These are phyloP conservation scores for Ogataea corticis DNA, from an alignment of 805 yeast species.

Conservation along the genomic window DNA sequence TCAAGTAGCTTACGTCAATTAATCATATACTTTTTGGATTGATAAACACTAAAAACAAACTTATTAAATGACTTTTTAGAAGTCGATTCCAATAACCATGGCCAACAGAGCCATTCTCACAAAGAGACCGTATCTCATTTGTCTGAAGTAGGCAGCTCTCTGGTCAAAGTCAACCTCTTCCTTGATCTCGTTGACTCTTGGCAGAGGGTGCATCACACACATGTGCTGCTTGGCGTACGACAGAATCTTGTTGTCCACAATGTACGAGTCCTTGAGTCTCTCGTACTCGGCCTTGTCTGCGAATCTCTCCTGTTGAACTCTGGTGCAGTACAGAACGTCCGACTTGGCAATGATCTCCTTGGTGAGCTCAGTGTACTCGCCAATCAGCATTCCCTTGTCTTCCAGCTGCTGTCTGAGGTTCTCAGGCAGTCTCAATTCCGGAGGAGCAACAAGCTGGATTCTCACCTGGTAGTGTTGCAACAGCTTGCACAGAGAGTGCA, in stretches of 20 bases:
- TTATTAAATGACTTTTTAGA: conserved; percentile 44
- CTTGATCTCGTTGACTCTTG: conserved; percentile 93
- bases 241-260: conserved; percentile 89
- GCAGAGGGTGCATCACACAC: conserved; percentile 99
- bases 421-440: conserved; percentile 81
- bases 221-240: conserved; percentile 95
- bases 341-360: conserved; percentile 84
- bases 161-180: conserved; percentile 99
- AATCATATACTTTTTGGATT: too few species aligned
- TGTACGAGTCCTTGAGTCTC: conserved; percentile 85
- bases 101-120: conserved; percentile 99
- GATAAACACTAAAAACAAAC: background rate
- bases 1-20: too few species aligned
- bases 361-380: conserved; percentile 76
- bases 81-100: conserved; percentile 95
- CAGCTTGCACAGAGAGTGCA: conserved; percentile 90
- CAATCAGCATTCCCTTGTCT: conserved; percentile 65
- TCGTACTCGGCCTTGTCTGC: conserved; percentile 72
- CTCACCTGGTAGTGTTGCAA: conserved; percentile 91
- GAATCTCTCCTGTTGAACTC: conserved; percentile 98
- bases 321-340: conserved; percentile 95
- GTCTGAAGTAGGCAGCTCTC: conserved; percentile 99
- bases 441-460: conserved; percentile 88
- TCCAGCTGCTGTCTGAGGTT: conserved; percentile 66
- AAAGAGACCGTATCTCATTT: conserved; percentile 97